Evolutionary conservation across 208 protist genomes (phyloP).

Genomic region (Angomonas desouzai): DNA sequence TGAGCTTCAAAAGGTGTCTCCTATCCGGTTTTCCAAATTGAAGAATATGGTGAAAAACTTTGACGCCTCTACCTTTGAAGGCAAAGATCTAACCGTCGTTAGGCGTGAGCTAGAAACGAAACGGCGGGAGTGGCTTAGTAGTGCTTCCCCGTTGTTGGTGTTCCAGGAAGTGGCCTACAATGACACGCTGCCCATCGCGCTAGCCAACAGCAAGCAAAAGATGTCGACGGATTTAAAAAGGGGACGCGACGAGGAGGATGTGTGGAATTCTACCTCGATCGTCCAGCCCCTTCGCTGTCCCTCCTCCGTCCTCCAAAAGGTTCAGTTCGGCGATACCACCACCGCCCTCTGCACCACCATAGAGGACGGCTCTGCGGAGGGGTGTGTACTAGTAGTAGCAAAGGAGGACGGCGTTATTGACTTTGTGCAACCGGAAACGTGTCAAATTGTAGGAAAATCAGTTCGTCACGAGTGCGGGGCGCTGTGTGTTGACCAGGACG

Average conservation of each 20-base stretch:
- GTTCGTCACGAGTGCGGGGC: slow-evolving; percentile 9
- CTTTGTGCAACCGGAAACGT: not conserved
- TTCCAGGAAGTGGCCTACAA: not conserved
- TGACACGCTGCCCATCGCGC: not conserved
- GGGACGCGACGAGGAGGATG: not conserved
- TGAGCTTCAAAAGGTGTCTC: slow-evolving; percentile 38
- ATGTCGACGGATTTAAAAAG: not conserved
- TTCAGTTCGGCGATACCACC: not conserved
- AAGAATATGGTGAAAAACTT: slow-evolving; percentile 49
- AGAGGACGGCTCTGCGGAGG: not conserved
- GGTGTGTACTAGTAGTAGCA: not conserved
- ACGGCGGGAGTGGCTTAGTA: not conserved
- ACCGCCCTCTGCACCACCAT: not conserved
- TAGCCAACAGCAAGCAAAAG: not conserved
- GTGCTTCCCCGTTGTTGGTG: not conserved
- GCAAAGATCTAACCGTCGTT: not conserved
- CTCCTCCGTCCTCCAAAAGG: not conserved
- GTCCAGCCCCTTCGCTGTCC: not conserved
- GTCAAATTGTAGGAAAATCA: not conserved
- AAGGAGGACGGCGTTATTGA: not conserved
- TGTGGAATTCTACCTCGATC: not conserved
- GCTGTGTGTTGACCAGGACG: slow-evolving; percentile 2
- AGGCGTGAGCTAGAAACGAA: not conserved
- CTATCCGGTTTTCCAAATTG: slow-evolving; percentile 59
- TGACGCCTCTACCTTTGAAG: slow-evolving; percentile 23